Conservation (phyloP, 768 basidiomycete genomes). For the Cystofilobasidium capitatum region DNA sequence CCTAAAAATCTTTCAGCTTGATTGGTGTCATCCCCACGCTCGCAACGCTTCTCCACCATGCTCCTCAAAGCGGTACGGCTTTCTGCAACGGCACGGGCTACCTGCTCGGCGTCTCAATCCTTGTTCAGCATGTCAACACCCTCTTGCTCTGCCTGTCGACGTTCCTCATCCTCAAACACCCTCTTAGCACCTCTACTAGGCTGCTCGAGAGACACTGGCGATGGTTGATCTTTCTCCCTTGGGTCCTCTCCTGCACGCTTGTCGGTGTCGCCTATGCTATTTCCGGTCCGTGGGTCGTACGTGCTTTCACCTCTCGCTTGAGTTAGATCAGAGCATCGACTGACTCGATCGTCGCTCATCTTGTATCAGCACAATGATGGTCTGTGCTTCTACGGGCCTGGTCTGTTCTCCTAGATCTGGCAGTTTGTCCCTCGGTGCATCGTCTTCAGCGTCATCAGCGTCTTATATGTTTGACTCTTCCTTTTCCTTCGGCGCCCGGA, state of each 20-base stretch:
- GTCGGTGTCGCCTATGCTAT: constrained; percentile 33
- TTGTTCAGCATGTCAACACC: constrained; percentile 40
- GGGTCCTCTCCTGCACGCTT: constrained; percentile 31
- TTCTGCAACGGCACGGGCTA: constrained; percentile 24
- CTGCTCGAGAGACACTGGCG: constrained; percentile 36
- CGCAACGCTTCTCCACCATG: neutral
- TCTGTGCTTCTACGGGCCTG: constrained; percentile 19
- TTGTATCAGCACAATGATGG: constrained; percentile 11
- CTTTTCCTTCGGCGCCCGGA: constrained; percentile 41
- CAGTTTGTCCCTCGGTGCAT: constrained; percentile 39
- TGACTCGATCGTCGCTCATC: too few relatives aligned
- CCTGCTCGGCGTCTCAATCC: constrained; percentile 11
- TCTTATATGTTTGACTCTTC: constrained; percentile 38
- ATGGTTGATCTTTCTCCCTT: constrained; percentile 34
- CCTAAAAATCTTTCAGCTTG: neutral
- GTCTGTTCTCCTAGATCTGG: constrained; percentile 34
- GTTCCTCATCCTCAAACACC: constrained; percentile 40
- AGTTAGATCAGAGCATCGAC: constrained; percentile 31
- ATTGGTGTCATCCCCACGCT: constrained; percentile 10
- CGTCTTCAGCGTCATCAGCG: constrained; percentile 36
- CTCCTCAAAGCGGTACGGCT: neutral
- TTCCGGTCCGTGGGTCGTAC: constrained; percentile 29
- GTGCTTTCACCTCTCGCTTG: constrained; percentile 25
- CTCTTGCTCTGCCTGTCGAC: constrained; percentile 37
- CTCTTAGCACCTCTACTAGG: constrained; percentile 34